phyloP scores from a whole-genome alignment of 2,329 filamentous ascomycete genomes.

The Rutstroemia sp. region DNA sequence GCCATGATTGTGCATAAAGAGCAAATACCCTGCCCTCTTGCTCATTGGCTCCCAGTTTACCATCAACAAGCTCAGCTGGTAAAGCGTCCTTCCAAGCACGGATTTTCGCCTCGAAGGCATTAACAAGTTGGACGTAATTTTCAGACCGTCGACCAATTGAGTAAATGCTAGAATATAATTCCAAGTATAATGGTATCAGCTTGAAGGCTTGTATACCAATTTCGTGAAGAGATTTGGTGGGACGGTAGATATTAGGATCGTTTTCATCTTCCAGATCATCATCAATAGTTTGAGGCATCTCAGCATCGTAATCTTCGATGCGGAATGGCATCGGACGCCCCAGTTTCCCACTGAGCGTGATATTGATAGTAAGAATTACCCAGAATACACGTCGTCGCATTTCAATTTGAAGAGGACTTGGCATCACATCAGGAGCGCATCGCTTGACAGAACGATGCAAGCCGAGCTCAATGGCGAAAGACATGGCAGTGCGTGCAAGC shows the following conservation, averaged over 20 bases:
- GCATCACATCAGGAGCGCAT: constrained; percentile 38
- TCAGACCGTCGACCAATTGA: constrained; percentile 54
- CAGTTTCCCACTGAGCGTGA: constrained; percentile 66
- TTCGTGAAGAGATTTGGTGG: constrained; percentile 57
- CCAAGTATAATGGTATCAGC: constrained; percentile 58
- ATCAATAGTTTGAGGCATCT: constrained; percentile 62
- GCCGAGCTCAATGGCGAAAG: constrained; percentile 66
- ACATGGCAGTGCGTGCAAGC: constrained; percentile 56
- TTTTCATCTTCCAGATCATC: constrained; percentile 63
- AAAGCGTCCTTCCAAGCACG: constrained; percentile 55
- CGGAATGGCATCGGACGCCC: constrained; percentile 71
- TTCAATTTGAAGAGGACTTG: constrained; percentile 59
- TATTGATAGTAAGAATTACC: constrained; percentile 57
- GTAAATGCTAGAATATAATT: constrained; percentile 73
- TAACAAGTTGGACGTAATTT: constrained; percentile 57
- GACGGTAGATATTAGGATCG: constrained; percentile 48
- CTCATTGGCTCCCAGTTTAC: constrained; percentile 32
- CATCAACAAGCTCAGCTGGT: constrained; percentile 50
- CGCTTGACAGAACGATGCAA: constrained; percentile 64
- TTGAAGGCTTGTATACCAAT: constrained; percentile 60
- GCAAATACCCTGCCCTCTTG: constrained; percentile 42
- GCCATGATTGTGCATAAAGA: constrained; percentile 46
- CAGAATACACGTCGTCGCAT: constrained; percentile 75
- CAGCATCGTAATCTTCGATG: constrained; percentile 69
- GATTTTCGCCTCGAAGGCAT: constrained; percentile 57